Evolutionary conservation across 164 flowering plant species (phyloP).

Genomic region (Amborella trichopoda): DNA sequence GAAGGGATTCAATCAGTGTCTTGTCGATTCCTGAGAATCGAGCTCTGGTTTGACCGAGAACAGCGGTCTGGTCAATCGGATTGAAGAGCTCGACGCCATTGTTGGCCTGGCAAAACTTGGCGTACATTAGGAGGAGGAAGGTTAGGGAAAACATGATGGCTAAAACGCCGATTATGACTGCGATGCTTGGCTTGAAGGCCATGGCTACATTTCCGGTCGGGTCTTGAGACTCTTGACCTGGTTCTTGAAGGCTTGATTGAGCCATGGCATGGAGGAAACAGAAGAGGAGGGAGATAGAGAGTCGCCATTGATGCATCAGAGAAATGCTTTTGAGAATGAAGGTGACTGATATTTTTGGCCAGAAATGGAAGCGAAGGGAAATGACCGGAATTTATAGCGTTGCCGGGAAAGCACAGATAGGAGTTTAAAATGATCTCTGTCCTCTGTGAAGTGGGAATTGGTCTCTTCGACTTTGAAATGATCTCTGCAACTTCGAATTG

Average conservation of each 20-base stretch:
- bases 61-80: neutral
- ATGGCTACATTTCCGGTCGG: constrained; percentile 2
- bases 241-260: too few relatives aligned
- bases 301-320: neutral
- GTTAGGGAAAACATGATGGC: constrained; percentile 48
- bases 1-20: constrained; percentile 68
- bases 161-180: constrained; percentile 61
- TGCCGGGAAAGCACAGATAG: too few relatives aligned
- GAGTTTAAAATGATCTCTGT: too few relatives aligned
- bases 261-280: neutral
- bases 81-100: neutral
- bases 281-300: neutral
- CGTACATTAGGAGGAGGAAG: constrained; percentile 50
- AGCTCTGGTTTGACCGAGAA: constrained; percentile 13
- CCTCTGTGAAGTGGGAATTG: too few relatives aligned
- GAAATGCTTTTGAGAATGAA: too few relatives aligned
- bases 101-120: constrained; percentile 46
- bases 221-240: neutral
- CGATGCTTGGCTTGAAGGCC: constrained; percentile 60
- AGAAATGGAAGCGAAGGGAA: too few relatives aligned
- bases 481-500: too few relatives aligned
- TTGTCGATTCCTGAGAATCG: constrained; percentile 69
- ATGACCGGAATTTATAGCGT: too few relatives aligned
- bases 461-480: too few relatives aligned
- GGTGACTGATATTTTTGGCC: too few relatives aligned